Base-by-base conservation (phyloP, 257 asterid species). In the Salvia rosmarinus region DNA sequence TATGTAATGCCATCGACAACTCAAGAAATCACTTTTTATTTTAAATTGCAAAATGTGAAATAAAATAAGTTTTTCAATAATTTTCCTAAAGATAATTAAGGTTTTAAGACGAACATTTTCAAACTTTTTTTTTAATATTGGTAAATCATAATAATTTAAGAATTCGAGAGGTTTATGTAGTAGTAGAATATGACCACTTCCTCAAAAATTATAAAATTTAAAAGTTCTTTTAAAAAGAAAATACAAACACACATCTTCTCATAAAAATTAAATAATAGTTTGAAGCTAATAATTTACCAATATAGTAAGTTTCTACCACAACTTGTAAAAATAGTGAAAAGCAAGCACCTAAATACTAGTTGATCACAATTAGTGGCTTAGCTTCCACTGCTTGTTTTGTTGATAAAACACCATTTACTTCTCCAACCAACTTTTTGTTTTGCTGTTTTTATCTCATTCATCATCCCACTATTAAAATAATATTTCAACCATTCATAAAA, bases 381-480 rank as follows among this genome's bases (percentile, higher is more conserved):
- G 68, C 56, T 76, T 76, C 71, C 75, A 67, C 78, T 21, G 59
- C 78, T 66, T 72, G 77, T 39, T 72, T 49, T 59, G 59, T 37
- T 58, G 78, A 67, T 72, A 54, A 65, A 59, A 77, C 75, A 59
- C 68, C 67, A 67, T 37, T 67, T 67, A 20, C 25, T 17, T 51
- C 71, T 51, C 67, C 75, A 43, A 60, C 78, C 32, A 78, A 72
- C 81, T 70, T 62, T 54, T 1, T 70, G 72, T 69, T 11, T 76
- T 44, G 60, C 16, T 57, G 43, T 72, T 62, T 61, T 61, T 16
- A 64, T 61, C 35, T 61, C 59, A 34, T 73, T 72, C 60, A n/a
- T 47, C 19, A 61, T 2, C 28, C 21, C 54, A 59, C 65, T n/a
- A 32, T 46, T 32, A 32, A 12, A 77, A 64, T 35, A 25, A 19